A percentile compares a stretch with the other conserved stretches of the same genome.
These are phyloP conservation scores for Trichoderma polysporum DNA, from an alignment of 2,329 filamentous ascomycete genomes.

Conservation along the genomic window DNA sequence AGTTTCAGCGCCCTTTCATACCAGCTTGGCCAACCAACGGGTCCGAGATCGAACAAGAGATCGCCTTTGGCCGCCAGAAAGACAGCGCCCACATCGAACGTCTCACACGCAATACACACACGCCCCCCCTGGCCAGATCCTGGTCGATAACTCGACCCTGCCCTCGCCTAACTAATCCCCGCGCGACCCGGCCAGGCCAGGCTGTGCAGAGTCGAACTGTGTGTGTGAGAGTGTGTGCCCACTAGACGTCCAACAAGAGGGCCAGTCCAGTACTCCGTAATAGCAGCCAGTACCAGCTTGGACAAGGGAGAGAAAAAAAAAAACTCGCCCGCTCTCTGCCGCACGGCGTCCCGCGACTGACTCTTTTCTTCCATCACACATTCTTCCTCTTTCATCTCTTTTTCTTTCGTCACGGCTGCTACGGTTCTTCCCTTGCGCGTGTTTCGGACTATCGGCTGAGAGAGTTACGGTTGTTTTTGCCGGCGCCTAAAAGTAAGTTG, in stretches of 20 bases:
- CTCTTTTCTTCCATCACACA: conserved; percentile 31
- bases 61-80: conserved; percentile 20
- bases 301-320: conserved; percentile 35
- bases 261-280: no score
- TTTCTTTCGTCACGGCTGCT: conserved; percentile 41
- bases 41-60: conserved; percentile 20
- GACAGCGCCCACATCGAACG: conserved; percentile 12
- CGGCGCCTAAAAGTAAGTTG: conserved; percentile 56
- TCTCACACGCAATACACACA: conserved; percentile 20
- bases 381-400: conserved; percentile 34
- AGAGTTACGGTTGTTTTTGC: conserved; percentile 47
- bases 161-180: conserved; percentile 31
- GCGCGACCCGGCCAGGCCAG: conserved; percentile 29
- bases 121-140: conserved; percentile 29
- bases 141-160: conserved; percentile 35
- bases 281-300: conserved; percentile 32
- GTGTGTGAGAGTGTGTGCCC: conserved; percentile 15
- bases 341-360: conserved; percentile 36
- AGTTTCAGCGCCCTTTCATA: conserved; percentile 30
- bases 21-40: conserved; percentile 18
- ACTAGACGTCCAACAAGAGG: conserved; percentile 26
- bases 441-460: conserved; percentile 45
- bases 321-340: conserved; percentile 37
- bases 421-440: conserved; percentile 49
- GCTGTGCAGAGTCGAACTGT: conserved; percentile 25